These are phyloP conservation scores for Blastobotrys ciferrii DNA, from an alignment of 1,139 yeast species.

Conservation along the genomic window DNA sequence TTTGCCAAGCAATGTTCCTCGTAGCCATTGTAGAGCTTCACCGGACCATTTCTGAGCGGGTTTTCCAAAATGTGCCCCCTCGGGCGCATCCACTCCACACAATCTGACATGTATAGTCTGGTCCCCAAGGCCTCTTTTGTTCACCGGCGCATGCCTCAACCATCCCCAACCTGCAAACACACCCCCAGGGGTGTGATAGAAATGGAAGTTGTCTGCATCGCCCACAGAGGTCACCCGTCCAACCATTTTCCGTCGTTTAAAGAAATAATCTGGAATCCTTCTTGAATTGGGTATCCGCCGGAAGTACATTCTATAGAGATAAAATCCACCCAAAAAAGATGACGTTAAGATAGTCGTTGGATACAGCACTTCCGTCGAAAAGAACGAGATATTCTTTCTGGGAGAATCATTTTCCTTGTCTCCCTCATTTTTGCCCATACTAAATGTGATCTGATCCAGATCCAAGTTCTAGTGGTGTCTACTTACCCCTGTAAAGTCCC, in stretches of 20 bases:
- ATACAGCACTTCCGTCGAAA: conserved; percentile 23
- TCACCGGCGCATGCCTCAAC: conserved; percentile 51
- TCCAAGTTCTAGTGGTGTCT: too few species aligned
- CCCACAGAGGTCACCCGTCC: conserved; percentile 92
- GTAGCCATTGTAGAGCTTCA: conserved; percentile 80
- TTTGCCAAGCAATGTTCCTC: conserved; percentile 59
- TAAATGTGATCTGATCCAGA: neutral
- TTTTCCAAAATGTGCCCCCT: conserved; percentile 89
- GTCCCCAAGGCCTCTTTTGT: conserved; percentile 37
- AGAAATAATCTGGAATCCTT: conserved; percentile 32
- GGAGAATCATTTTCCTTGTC: neutral
- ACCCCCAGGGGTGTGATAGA: conserved; percentile 95
- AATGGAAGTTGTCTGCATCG: conserved; percentile 92
- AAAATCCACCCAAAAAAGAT: conserved; percentile 29
- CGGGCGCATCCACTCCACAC: conserved; percentile 99
- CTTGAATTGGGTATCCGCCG: conserved; percentile 34
- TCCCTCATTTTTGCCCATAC: neutral
- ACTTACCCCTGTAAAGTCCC: neutral
- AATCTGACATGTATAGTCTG: conserved; percentile 58
- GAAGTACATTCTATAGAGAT: conserved; percentile 32
- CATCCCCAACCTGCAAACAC: conserved; percentile 88
- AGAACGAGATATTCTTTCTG: conserved; percentile 3
- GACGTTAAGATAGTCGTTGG: conserved; percentile 29
- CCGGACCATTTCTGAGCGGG: conserved; percentile 87
- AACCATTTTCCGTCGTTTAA: conserved; percentile 49